Conservation (phyloP, 2,329 filamentous ascomycete genomes). For the Sporothrix inflata region DNA sequence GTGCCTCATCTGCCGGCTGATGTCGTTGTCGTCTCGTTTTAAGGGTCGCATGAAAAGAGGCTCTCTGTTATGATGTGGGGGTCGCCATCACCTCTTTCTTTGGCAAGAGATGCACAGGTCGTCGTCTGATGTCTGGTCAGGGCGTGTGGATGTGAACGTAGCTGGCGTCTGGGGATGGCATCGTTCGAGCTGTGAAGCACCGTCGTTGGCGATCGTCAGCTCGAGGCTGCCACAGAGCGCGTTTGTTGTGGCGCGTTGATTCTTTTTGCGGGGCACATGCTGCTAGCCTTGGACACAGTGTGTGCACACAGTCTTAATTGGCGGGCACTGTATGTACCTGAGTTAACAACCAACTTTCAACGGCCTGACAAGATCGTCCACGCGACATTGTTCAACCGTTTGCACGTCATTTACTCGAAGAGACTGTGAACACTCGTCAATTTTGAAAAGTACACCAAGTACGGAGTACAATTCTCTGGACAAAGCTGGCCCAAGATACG, state of each 20-base stretch:
- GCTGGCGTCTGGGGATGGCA: background rate
- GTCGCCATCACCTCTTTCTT: background rate
- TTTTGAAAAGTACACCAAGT: too few relatives aligned
- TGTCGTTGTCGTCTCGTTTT: background rate
- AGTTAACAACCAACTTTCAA: background rate
- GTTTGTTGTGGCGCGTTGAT: constrained; percentile 20
- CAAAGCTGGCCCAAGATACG: background rate
- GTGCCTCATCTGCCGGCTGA: constrained; percentile 17
- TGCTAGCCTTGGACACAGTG: background rate
- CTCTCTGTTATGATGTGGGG: background rate
- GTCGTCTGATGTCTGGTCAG: background rate
- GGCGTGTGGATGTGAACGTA: background rate
- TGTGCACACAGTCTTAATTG: background rate
- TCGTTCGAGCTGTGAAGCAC: background rate
- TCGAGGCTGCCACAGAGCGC: constrained; percentile 17
- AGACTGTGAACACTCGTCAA: too few relatives aligned
- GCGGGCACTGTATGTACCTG: background rate
- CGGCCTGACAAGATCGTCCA: background rate
- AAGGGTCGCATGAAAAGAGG: background rate
- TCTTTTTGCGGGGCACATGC: constrained; percentile 14
- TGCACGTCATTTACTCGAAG: background rate
- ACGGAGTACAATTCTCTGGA: background rate
- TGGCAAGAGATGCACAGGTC: background rate
- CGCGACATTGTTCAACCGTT: background rate
- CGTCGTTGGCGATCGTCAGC: constrained; percentile 19